Base-by-base conservation (phyloP, 345 rosid species). In the Camelina laxa region DNA sequence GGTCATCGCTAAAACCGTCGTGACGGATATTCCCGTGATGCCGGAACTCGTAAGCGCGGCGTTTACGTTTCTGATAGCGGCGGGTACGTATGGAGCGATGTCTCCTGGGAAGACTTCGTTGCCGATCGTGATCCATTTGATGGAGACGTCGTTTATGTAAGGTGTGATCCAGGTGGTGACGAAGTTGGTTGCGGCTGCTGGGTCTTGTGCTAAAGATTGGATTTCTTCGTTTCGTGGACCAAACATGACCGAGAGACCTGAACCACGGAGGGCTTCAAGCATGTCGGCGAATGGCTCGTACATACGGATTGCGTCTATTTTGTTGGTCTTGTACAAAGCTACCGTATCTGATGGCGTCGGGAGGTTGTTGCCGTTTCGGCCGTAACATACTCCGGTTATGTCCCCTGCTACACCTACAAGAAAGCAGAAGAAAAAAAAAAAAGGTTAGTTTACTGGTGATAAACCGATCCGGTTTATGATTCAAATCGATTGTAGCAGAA, bases 71-170 rank as follows among this genome's bases (percentile, higher is more conserved):
- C 12, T 39, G 67, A 85, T 81, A 33, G 85, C 84, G 35, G 31
- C 30, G 42, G 57, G 12, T 53, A 76, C 70, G 7, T 61, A 76
- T 0, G 16, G 56, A 1, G 63, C 70, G 48, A 53, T 16, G 0
- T 75, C 68, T 8, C 80, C 78, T 2, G 82, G 83, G 39, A 83
- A 67, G 10, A 58, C 71, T 63, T 79, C 83, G 27, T 87, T 84
- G 4, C 87, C 89, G 6, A 76, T 44, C 3, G 77, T 69, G 55
- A 82, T 65, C 22, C 75, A 84, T 22, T 63, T 60, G 45, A 87
- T 73, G 0, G 13, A 4, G 15, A 79, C 64, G 3, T 73, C 60
- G 56, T 73, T 65, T 19, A 1, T 21, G 71, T 80, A 71, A 4
- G 86, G 74, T 9, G 14, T 6, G 21, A 82, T 79, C 62, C 73